These are phyloP conservation scores for Trichoderma brevicompactum DNA, from an alignment of 2,329 filamentous ascomycete genomes.

Conservation along the genomic window DNA sequence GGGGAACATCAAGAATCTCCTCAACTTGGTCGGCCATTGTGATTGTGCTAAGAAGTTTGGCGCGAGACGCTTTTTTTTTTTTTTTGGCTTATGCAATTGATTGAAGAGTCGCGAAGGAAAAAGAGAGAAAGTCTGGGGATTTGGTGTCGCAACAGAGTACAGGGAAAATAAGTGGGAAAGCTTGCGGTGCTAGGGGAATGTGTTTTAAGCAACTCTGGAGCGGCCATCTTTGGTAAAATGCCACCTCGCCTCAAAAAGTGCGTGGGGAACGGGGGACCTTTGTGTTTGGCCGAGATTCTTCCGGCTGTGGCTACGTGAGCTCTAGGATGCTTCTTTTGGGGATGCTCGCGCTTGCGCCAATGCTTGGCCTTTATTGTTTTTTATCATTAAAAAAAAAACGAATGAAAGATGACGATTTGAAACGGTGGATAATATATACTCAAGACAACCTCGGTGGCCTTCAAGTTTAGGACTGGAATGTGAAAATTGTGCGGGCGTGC, in stretches of 20 bases:
- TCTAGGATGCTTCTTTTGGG: neutral
- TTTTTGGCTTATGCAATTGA: conserved; percentile 7
- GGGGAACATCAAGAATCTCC: conserved; percentile 70
- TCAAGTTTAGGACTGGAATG: too few relatives aligned
- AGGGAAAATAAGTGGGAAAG: neutral
- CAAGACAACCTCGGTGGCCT: too few relatives aligned
- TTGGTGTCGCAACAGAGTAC: conserved; percentile 19
- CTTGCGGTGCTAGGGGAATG: neutral
- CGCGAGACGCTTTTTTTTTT: neutral
- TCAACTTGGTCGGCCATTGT: conserved; percentile 70
- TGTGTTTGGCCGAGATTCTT: conserved; percentile 18
- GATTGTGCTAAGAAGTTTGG: conserved; percentile 25
- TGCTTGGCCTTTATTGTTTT: neutral
- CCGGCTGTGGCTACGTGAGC: neutral
- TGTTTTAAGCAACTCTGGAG: conserved; percentile 9
- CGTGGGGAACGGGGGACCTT: conserved; percentile 9
- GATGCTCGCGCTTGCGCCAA: neutral
- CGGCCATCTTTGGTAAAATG: conserved; percentile 22
- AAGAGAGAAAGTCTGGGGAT: neutral
- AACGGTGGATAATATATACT: too few relatives aligned
- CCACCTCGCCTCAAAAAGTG: conserved; percentile 30
- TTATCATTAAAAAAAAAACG: neutral
- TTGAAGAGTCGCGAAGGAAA: neutral
- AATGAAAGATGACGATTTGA: too few relatives aligned
- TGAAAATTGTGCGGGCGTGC: too few relatives aligned